Base-by-base conservation (phyloP, 768 basidiomycete species). In the Boletus pseudopeckii region DNA sequence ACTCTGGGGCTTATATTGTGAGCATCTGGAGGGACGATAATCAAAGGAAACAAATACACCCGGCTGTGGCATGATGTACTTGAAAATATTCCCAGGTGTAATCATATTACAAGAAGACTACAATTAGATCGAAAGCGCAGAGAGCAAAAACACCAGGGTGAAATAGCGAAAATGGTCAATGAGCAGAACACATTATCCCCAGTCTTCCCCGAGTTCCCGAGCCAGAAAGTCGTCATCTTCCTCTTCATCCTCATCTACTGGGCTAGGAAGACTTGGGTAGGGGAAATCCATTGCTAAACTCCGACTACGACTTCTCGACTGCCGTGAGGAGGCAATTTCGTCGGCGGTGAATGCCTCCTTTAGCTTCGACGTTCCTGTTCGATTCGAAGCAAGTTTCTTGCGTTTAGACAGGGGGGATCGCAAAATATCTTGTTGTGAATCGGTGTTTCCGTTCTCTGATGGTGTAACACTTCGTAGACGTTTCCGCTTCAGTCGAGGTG, bases 151-250 rank as follows among this genome's bases (percentile, higher is more conserved):
- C 28, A 37, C 8, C 46, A 20, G 13, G 20, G 28, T 32, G 44
- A n/a, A 22, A 50, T 45, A 47, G 33, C 34, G 20, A 41, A 48
- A 34, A 53, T 20, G 14, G 47, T 48, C 44, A 36, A 56, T 49
- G 33, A 28, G 24, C 4, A 17, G 5, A 47, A 45, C 11, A 36
- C 15, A 60, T 70, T 84, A 90, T 81, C 87, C 85, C 82, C 79
- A 82, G 55, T 90, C 88, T 65, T 86, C 86, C 64, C 83, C 86
- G 59, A 91, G 74, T 64, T 87, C 90, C 37, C 84, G 77, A n/a
- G 88, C 83, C n/a, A 90, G 73, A 65, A 90, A 90, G 65, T 90
- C 88, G 39, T 89, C 88, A 1, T 88, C 87, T 5, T 88, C 87
- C 2, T 80, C 78, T 1, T 82, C 82, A 0, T 77, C 80, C 5